These are phyloP conservation scores for Xerophyta viscosa DNA, from an alignment of 106 monocot genomes.

Conservation along the genomic window DNA sequence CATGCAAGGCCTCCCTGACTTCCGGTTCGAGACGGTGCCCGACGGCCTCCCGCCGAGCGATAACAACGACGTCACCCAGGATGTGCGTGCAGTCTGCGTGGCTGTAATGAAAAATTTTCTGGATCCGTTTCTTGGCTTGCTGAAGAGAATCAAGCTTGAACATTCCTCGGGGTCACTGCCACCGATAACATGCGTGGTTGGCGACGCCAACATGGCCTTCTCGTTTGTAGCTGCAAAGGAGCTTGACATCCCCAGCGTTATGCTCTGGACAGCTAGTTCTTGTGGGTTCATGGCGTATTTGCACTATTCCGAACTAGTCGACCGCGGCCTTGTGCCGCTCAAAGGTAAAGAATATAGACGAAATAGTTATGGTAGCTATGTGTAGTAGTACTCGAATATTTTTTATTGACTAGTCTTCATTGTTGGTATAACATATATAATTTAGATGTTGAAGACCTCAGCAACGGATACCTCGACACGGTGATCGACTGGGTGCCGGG, in stretches of 20 bases:
- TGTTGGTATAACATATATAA: background rate
- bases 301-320: conserved; percentile 1
- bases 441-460: conserved; percentile 19
- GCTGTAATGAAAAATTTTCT: no score
- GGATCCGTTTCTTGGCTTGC: no score
- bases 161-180: no score
- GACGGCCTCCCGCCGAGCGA: conserved; percentile 14
- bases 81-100: no score
- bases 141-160: no score
- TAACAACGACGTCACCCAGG: conserved; percentile 15
- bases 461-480: conserved; percentile 37
- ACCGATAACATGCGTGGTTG: background rate
- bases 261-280: background rate
- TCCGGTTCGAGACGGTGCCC: conserved; percentile 3
- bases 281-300: background rate
- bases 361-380: no score
- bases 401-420: background rate
- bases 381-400: background rate
- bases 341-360: no score
- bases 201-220: background rate
- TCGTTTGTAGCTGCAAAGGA: background rate
- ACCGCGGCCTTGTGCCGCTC: background rate
- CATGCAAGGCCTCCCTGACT: background rate
- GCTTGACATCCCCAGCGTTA: background rate
- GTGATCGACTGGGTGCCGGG: conserved; percentile 30